Base-by-base conservation (phyloP, 352 stramenopile species). In the Globisporangium alternatum region DNA sequence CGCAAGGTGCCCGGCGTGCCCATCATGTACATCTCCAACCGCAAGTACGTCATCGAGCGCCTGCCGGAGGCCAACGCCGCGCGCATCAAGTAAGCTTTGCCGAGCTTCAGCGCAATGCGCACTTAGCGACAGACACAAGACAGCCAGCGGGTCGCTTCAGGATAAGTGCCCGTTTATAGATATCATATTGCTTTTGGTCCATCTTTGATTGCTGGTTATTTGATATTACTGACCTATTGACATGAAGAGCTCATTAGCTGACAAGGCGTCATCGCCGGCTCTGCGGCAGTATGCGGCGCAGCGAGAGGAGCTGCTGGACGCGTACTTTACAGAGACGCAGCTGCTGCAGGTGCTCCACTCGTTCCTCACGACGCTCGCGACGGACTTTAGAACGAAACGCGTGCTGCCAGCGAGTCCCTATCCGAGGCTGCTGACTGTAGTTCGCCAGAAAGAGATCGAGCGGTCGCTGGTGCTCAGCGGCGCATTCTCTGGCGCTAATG, bases 11-110 rank as follows among this genome's bases (percentile, higher is more conserved):
- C 98, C 9, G 98, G 97, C 67, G 98, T 99, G 44, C 98, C 98
- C 22, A 99, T 99, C 81, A 99, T 99, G 98, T 99, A 99, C 85
- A 99, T 99, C 67, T 97, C 93, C 65, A 98, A 97, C 71, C 97
- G 97, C 75, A 98, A 98, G 70, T 99, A 99, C 81, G 98, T 97
- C 53, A 98, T 99, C 37, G 98, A 99, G 77, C 84, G 98, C 44
- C 98, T 99, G 89, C 97, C 97, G 12, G 98, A 99, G 82, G 97
- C 97, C 30, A 96, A 96, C 63, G 87, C 87, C 17, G 85, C 86
- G 69, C 93, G 93, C 67, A 81, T 96, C 75, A 94, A 96, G 71
- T 94, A 91, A 72, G 55, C 19, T 7, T 13, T 21, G 33, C 12
- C 58, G 15, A 37, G 31, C 31, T 37, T 9, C 5, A 37, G 31